Conservation (phyloP, 2,329 filamentous ascomycete species). For the Pleoardoris graminearum region DNA sequence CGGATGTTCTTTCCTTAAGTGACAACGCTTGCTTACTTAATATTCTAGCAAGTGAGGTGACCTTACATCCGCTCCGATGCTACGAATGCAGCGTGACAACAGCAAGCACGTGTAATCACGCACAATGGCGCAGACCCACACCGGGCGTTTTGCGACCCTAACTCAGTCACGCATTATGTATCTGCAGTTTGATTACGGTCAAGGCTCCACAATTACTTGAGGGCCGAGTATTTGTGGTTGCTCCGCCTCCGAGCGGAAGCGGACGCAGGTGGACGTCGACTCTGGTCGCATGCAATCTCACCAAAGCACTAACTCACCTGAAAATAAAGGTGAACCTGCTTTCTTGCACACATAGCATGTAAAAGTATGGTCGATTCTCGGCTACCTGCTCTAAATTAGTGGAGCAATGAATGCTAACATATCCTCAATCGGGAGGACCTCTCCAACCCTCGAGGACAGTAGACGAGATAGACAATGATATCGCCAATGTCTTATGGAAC, state of each 20-base stretch:
- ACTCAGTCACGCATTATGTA: background rate
- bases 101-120: background rate
- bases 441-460: too few species aligned
- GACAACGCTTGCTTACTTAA: conserved; percentile 7
- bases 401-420: too few species aligned
- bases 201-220: background rate
- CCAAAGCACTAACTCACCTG: too few species aligned
- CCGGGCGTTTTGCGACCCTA: background rate
- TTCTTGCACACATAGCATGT: too few species aligned
- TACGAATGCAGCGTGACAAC: background rate
- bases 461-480: too few species aligned
- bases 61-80: conserved; percentile 3
- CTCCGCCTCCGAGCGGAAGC: background rate
- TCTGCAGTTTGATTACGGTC: background rate
- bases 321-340: too few species aligned
- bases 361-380: too few species aligned
- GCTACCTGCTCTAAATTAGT: too few species aligned
- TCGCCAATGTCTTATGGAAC: background rate
- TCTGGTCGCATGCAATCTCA: background rate
- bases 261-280: background rate
- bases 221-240: background rate
- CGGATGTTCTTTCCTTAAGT: conserved; percentile 1
- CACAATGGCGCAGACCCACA: background rate
- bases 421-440: too few species aligned
- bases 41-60: background rate